These are phyloP conservation scores for Ascochyta pisi DNA, from an alignment of 2,329 filamentous ascomycete genomes.

Conservation along the genomic window DNA sequence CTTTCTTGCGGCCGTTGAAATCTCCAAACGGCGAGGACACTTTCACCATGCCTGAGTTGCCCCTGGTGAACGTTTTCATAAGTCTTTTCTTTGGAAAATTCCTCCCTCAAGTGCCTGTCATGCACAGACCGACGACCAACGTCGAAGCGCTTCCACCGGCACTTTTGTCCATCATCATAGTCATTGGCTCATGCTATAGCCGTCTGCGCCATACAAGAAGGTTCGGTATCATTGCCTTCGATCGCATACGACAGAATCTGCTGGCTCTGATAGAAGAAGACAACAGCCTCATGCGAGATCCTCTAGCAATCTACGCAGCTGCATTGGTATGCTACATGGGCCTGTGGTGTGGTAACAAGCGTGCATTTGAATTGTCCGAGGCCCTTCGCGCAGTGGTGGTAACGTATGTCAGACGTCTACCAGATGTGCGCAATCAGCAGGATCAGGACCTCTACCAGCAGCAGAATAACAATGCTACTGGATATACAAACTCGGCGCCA, in stretches of 20 bases:
- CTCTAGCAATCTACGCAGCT: constrained; percentile 5
- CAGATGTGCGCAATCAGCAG: not conserved
- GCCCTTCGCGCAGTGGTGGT: constrained; percentile 5
- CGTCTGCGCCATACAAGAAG: constrained; percentile 9
- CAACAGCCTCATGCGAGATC: constrained; percentile 14
- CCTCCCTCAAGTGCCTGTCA: constrained; percentile 4
- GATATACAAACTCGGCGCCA: not conserved
- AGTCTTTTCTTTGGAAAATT: constrained; percentile 10
- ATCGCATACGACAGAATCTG: constrained; percentile 11
- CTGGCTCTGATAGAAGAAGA: constrained; percentile 6
- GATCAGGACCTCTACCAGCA: not conserved
- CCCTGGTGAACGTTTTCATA: constrained; percentile 14
- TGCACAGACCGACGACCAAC: constrained; percentile 2
- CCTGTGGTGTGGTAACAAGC: constrained; percentile 17
- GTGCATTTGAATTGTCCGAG: constrained; percentile 12
- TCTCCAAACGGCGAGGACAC: not conserved
- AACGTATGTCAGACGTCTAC: constrained; percentile 12
- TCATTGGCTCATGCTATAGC: constrained; percentile 15
- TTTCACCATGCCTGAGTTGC: constrained; percentile 7
- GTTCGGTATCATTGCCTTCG: constrained; percentile 13
- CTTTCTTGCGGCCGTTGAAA: not conserved
- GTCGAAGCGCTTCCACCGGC: constrained; percentile 1
- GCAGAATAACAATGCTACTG: not conserved
- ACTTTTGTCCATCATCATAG: constrained; percentile 9
- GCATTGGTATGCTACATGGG: constrained; percentile 15